phyloP scores from a whole-genome alignment of 441 rosid species.

The Eruca vesicaria region DNA sequence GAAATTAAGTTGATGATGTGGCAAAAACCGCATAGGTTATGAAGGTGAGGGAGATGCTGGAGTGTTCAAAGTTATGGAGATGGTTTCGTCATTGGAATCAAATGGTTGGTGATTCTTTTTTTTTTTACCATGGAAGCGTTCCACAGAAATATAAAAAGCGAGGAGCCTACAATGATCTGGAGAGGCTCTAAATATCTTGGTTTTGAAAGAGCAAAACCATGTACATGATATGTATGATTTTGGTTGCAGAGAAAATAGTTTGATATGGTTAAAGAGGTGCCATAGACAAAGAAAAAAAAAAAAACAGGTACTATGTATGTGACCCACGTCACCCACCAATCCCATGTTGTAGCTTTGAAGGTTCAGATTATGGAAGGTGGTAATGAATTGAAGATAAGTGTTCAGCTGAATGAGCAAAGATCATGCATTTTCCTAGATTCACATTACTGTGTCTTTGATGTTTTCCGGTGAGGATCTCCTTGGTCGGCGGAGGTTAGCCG shows the following conservation, averaged over 20 bases:
- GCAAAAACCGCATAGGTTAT: slow-evolving; percentile 60
- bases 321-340: slow-evolving; percentile 76
- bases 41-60: slow-evolving; percentile 67
- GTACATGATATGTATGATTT: slow-evolving; percentile 48
- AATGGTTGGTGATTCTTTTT: slow-evolving; percentile 73
- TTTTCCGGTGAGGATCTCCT: too few relatives aligned
- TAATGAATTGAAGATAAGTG: not conserved
- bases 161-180: slow-evolving; percentile 55
- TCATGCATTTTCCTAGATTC: too few relatives aligned
- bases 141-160: slow-evolving; percentile 61
- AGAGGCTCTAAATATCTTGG: slow-evolving; percentile 59
- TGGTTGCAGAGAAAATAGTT: slow-evolving; percentile 51
- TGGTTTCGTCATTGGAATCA: slow-evolving; percentile 64
- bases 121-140: slow-evolving; percentile 68
- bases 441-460: too few relatives aligned
- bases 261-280: slow-evolving; percentile 78
- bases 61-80: slow-evolving; percentile 85
- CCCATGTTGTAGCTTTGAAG: slow-evolving; percentile 52
- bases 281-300: slow-evolving; percentile 78
- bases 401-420: too few relatives aligned
- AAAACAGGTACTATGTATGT: slow-evolving; percentile 71
- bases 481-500: too few relatives aligned
- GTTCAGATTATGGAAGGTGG: not conserved
- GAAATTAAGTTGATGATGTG: slow-evolving; percentile 51
- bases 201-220: slow-evolving; percentile 68